Percentiles rank a stretch among this genome's conserved stretches.
Conservation (phyloP, 2,329 filamentous ascomycete species). For the Cadophora sp. region DNA sequence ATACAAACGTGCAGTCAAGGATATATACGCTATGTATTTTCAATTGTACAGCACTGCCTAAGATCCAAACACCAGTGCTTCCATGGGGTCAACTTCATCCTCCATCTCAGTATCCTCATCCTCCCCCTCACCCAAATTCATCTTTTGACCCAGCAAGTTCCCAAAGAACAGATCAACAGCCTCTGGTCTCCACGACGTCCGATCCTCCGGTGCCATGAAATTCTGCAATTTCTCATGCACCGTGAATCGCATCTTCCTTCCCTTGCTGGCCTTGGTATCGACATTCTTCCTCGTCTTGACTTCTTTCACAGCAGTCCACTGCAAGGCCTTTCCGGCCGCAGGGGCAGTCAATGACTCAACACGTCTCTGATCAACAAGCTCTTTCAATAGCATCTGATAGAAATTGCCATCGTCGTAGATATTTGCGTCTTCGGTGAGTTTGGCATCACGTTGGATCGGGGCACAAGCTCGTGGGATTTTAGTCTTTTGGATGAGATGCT, state of each 20-base stretch:
- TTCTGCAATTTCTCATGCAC: constrained; percentile 98
- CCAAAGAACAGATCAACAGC: constrained; percentile 82
- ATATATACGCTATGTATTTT: background rate
- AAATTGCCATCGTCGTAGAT: constrained; percentile 96
- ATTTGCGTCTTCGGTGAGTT: constrained; percentile 61
- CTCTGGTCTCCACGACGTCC: constrained; percentile 78
- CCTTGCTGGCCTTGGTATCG: constrained; percentile 94
- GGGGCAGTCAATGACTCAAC: constrained; percentile 63
- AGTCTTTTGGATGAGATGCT: constrained; percentile 73
- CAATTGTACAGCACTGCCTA: background rate
- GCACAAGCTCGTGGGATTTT: constrained; percentile 78
- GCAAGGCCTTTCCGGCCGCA: constrained; percentile 48
- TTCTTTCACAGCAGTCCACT: constrained; percentile 74
- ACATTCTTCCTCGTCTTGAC: constrained; percentile 83
- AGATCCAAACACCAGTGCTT: constrained; percentile 17
- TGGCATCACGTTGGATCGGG: constrained; percentile 67
- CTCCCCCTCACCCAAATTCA: constrained; percentile 67
- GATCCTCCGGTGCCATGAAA: constrained; percentile 93
- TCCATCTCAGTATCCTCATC: constrained; percentile 51
- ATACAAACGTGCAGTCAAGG: background rate
- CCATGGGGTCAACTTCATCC: constrained; percentile 36
- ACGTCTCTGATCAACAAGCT: constrained; percentile 88
- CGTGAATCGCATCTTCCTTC: constrained; percentile 90
- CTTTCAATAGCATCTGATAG: constrained; percentile 91
- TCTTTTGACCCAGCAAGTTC: constrained; percentile 74